A percentile compares a stretch with the other conserved stretches of the same genome.
phyloP scores from a whole-genome alignment of 2,329 filamentous ascomycete species.

The Penicillium sp. region DNA sequence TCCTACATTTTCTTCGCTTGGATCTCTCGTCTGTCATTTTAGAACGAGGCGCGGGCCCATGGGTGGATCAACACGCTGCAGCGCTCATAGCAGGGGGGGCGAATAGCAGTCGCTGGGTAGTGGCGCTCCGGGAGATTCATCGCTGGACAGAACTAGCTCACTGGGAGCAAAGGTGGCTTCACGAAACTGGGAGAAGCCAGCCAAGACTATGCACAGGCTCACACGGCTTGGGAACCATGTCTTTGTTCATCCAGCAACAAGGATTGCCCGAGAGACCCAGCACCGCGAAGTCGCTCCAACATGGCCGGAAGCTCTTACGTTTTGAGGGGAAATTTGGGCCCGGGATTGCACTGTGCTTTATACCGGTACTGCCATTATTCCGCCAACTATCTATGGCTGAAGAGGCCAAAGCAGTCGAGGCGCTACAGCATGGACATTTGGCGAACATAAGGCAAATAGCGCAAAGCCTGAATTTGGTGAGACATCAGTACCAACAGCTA shows the following conservation, averaged over 20 bases:
- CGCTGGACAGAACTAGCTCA: conserved; percentile 1
- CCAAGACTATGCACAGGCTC: not conserved
- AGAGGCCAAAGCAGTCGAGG: not conserved
- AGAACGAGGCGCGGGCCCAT: not conserved
- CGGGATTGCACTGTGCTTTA: not conserved
- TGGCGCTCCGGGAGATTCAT: not conserved
- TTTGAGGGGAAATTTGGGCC: conserved; percentile 3
- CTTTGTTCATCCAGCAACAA: not conserved
- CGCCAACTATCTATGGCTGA: not conserved
- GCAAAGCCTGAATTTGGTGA: not conserved
- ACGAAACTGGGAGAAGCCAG: not conserved
- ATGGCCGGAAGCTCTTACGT: not conserved
- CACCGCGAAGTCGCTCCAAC: conserved; percentile 1
- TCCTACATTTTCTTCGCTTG: not conserved
- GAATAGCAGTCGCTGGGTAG: not conserved
- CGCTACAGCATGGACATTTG: not conserved
- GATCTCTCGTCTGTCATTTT: not conserved
- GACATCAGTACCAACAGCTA: not conserved
- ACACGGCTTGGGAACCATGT: not conserved
- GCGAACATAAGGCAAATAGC: not conserved
- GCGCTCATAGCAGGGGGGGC: not conserved
- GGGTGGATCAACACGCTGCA: not conserved
- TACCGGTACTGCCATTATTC: not conserved
- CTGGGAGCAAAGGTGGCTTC: conserved; percentile 1
- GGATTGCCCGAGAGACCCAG: not conserved